Evolutionary conservation across 1,284 basidiomycete genomes (phyloP).

Genomic region (Pseudozyma thailandica): DNA sequence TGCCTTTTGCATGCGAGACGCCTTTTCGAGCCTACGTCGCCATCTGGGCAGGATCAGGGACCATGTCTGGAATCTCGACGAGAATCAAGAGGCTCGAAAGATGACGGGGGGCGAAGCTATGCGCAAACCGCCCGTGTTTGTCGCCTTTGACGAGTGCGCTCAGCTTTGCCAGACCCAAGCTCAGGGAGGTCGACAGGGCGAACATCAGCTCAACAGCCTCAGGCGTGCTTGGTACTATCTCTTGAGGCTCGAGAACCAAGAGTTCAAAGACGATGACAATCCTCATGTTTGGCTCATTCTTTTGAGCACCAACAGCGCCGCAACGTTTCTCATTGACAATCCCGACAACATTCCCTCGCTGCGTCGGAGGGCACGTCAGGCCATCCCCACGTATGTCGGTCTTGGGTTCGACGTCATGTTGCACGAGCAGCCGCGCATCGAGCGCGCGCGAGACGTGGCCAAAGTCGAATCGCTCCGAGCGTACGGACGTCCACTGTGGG

Average conservation of each 20-base stretch:
- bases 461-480: neutral
- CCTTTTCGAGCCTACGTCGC: no score
- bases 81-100: no score
- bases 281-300: conserved; percentile 23
- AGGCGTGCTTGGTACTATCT: neutral
- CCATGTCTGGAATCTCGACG: no score
- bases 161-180: no score
- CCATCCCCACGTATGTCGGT: conserved; percentile 1
- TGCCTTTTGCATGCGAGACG: no score
- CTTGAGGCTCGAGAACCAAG: neutral
- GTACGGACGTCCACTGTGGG: conserved; percentile 14
- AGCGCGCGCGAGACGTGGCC: neutral
- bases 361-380: neutral
- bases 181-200: no score
- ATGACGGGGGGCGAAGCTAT: no score
- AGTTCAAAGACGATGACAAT: no score
- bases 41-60: no score
- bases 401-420: neutral
- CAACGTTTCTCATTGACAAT: neutral
- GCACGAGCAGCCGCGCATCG: neutral
- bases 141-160: conserved; percentile 22
- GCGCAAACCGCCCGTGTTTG: conserved; percentile 1
- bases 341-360: neutral
- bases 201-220: neutral
- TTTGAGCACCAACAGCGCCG: conserved; percentile 14